Base-by-base conservation (phyloP, 257 asterid genomes). In the Plectranthus barbatus region DNA sequence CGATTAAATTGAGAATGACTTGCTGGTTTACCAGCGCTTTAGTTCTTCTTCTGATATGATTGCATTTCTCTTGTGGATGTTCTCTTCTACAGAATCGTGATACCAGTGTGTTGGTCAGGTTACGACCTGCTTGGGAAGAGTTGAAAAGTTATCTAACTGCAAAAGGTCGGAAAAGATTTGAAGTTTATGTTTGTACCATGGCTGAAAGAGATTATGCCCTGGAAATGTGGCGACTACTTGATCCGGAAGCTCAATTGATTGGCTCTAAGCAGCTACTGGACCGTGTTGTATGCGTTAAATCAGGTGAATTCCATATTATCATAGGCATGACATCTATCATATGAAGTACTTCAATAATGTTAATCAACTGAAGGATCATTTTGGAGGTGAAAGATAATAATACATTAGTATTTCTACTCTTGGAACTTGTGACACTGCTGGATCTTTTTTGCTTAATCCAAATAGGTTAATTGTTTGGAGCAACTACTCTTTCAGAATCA, bases 71-170 rank as follows among this genome's bases (percentile, higher is more conserved):
- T 63, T 57, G 13, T 69, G 76, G 76, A 34, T 74, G 59, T 56
- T 73, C 56, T 61, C 57, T 60, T 73, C 17, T 57, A 58, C 90
- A 93, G 99, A 85, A 67, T 64, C 96, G 99, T 70, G 99, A 93
- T 48, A 93, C 99, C 63, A 89, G 97, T 45, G 99, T 90, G 72
- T 84, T 93, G 68, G 99, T 93, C 66, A 83, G 93, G 79, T 72
- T 93, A 77, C 89, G 99, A 39, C 97, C 96, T 77, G 97, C 97
- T 44, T 93, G 99, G 97, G 96, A 90, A 64, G 99, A 93, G 75
- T 67, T 92, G 75, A 92, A 74, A 74, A 83, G 70, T 76, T 92
- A 92, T 70, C 77, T 92, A 83, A 90, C 86, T 33, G 94, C 96
- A 11, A 93, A 80, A 79, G 99, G 95, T 47, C 88, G 99, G 37